A percentile compares a stretch with the other conserved stretches of the same genome.
Evolutionary conservation across 2,329 filamentous ascomycete species (phyloP).

Genomic region (Fusarium sublunatum): DNA sequence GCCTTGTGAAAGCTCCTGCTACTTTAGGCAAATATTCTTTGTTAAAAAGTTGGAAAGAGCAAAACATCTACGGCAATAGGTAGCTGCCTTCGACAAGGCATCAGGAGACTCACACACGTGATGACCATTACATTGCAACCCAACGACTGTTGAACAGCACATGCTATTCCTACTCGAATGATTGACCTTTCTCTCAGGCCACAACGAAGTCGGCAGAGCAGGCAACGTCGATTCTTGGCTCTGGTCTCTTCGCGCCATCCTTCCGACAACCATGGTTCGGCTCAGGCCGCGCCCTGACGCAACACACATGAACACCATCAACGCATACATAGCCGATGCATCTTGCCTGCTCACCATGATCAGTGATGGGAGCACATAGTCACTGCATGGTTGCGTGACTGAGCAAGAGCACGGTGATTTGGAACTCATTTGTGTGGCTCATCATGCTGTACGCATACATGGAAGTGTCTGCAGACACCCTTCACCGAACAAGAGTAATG

Average conservation of each 20-base stretch:
- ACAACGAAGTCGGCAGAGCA: slow-evolving; percentile 5
- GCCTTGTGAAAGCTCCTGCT: neutral
- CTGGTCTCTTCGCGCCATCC: neutral
- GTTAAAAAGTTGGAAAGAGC: neutral
- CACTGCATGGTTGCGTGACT: slow-evolving; percentile 1
- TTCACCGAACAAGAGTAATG: slow-evolving; percentile 6
- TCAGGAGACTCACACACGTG: slow-evolving; percentile 39
- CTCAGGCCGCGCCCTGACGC: slow-evolving; percentile 5
- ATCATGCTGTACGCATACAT: slow-evolving; percentile 5
- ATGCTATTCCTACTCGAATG: neutral
- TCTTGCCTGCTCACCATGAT: slow-evolving; percentile 2
- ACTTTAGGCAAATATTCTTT: neutral
- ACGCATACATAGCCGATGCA: slow-evolving; percentile 8
- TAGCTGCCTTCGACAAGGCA: neutral
- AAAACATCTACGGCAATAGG: neutral
- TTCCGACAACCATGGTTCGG: neutral
- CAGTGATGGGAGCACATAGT: neutral
- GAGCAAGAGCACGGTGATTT: neutral
- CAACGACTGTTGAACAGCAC: slow-evolving; percentile 7
- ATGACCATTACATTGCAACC: slow-evolving; percentile 2
- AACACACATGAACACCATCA: slow-evolving; percentile 13
- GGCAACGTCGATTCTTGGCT: neutral
- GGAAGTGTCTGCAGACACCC: slow-evolving; percentile 1
- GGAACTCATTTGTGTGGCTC: neutral
- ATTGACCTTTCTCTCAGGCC: slow-evolving; percentile 7